Evolutionary conservation across 2,329 filamentous ascomycete species (phyloP), one percentile per base, ranked within the genome.

Genomic region (Sarocladium oryzae): DNA sequence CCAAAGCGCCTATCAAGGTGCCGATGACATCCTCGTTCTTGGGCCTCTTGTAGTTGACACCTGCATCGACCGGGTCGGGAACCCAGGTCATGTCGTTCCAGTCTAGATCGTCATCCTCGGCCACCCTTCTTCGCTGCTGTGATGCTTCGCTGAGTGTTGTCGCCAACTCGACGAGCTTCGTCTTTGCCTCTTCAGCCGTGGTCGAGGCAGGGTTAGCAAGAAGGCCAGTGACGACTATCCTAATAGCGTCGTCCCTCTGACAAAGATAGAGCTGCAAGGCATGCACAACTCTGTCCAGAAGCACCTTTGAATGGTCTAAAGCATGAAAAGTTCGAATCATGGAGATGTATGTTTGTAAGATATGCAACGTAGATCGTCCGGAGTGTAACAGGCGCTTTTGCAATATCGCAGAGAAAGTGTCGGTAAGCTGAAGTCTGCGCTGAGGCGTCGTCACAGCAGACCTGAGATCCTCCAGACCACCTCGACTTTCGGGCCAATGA

Each of bases 71-170:
- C 0, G 93, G 93, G 60, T 96, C 88, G 1, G 93, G 93, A 32
- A 89, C 76, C 93, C 93, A 99, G 8, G 84, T 81, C 84, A 96
- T 88, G 65, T 99, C 91, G 61, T 89, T 80, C 86, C 88, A 97
- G 65, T 95, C 88, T 15, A 93, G 75, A 50, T 89, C 88, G 52
- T 86, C 83, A 55, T 83, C 81, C 23, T 84, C 79, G 8, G 73
- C 69, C 18, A 76, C 75, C 33, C 69, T 69, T 8, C 74, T 71
- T 13, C 75, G 70, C 53, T 77, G 73, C 54, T 82, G 76, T 9
- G 79, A 70, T 0, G 81, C 76, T 55, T 84, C 79, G 33, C 79
- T 77, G 46, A 91, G 77, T 36, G 89, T 72, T 13, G 75, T 70
- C 1, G 85, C 85, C 10, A 91, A 74, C 63, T 89, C 86, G 23